Conservation (phyloP, 1,284 basidiomycete genomes). For the Anthracocystis setariae region DNA sequence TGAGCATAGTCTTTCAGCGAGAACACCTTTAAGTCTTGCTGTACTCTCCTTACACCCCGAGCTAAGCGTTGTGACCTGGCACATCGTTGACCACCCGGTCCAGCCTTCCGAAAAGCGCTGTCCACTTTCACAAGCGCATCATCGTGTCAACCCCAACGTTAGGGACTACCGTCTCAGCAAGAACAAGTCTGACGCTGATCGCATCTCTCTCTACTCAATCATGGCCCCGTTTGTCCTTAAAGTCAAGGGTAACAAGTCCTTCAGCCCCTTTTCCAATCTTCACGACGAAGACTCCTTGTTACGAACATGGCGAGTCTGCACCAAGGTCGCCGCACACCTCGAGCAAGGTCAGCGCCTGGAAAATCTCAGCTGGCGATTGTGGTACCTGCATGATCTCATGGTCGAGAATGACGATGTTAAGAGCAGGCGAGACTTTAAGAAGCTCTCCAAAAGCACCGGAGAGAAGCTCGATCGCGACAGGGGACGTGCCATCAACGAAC, state of each 20-base stretch:
- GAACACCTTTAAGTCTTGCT: too few species aligned
- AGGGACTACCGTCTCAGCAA: conserved; percentile 4
- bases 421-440: conserved; percentile 41
- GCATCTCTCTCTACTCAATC: background rate
- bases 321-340: conserved; percentile 55
- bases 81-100: too few species aligned
- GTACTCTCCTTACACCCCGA: too few species aligned
- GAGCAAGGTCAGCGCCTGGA: conserved; percentile 61
- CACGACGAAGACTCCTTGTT: conserved; percentile 52
- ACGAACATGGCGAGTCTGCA: conserved; percentile 51
- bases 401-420: conserved; percentile 51
- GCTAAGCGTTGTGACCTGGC: too few species aligned
- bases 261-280: conserved; percentile 55
- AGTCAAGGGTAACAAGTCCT: conserved; percentile 58
- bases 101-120: background rate
- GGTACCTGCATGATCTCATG: conserved; percentile 54
- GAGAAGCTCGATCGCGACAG: conserved; percentile 53
- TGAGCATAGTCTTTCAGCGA: too few species aligned
- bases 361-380: conserved; percentile 58
- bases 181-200: conserved; percentile 4
- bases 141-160: background rate
- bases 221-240: conserved; percentile 50
- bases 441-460: conserved; percentile 44
- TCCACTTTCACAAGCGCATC: background rate
- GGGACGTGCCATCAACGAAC: conserved; percentile 40